These are phyloP conservation scores for Leishmania mexicana DNA, from an alignment of 208 protist species.

Conservation along the genomic window DNA sequence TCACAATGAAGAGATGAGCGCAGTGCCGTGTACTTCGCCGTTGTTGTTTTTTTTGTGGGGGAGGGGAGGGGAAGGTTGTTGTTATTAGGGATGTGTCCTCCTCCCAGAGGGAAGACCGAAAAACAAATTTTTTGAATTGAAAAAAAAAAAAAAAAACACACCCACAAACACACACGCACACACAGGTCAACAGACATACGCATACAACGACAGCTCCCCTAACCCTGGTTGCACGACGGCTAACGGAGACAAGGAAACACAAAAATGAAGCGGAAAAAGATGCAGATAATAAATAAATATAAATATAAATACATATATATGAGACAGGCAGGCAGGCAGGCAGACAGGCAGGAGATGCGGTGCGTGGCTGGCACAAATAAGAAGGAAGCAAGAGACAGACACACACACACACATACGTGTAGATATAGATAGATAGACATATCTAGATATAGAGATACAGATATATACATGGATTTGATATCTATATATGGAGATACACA, in stretches of 20 bases:
- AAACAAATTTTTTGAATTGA: not conserved
- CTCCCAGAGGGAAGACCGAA: not conserved
- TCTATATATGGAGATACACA: not conserved
- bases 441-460: not conserved
- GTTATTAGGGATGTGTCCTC: no score
- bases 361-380: not conserved
- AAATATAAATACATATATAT: not conserved
- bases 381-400: not conserved
- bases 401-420: not conserved
- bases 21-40: no score
- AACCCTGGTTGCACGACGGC: not conserved
- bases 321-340: not conserved
- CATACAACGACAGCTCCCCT: not conserved
- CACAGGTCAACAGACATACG: not conserved
- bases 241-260: not conserved
- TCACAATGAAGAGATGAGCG: no score
- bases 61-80: no score
- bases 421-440: not conserved
- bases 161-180: not conserved
- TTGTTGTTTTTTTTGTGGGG: no score
- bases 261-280: not conserved
- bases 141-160: not conserved
- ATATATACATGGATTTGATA: not conserved
- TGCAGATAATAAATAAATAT: not conserved
- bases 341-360: not conserved